Evolutionary conservation across 805 yeast genomes (phyloP).

Genomic region (Kazachstania africana): DNA sequence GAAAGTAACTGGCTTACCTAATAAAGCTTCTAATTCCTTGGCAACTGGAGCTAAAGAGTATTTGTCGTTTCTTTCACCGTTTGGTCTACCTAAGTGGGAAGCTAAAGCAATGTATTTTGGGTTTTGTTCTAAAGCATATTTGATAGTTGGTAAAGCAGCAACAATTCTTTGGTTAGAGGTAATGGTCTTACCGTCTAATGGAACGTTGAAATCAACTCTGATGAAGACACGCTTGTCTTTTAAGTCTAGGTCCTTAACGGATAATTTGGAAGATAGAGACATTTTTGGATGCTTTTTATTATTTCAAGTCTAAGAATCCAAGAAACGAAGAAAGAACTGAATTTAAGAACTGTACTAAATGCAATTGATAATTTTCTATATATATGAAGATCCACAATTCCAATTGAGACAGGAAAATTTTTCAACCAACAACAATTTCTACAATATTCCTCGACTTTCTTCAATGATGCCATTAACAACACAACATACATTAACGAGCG

Average conservation of each 20-base stretch:
- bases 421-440: too few species aligned
- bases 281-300: slow-evolving; percentile 28
- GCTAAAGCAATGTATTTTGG: slow-evolving; percentile 90
- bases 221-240: slow-evolving; percentile 92
- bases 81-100: slow-evolving; percentile 98
- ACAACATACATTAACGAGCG: too few species aligned
- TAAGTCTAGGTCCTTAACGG: slow-evolving; percentile 83
- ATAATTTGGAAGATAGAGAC: slow-evolving; percentile 90
- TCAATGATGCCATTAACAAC: too few species aligned
- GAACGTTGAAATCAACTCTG: slow-evolving; percentile 95
- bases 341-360: too few species aligned
- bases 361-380: too few species aligned
- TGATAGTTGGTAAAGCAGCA: slow-evolving; percentile 97
- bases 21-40: slow-evolving; percentile 69
- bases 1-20: slow-evolving; percentile 67
- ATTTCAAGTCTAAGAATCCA: neutral
- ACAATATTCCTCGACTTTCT: too few species aligned
- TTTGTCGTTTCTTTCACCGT: slow-evolving; percentile 79
- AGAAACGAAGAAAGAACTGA: neutral
- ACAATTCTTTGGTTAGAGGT: slow-evolving; percentile 99
- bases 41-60: slow-evolving; percentile 92
- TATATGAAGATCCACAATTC: too few species aligned
- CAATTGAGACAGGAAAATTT: too few species aligned
- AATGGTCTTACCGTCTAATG: slow-evolving; percentile 90
- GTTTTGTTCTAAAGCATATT: slow-evolving; percentile 83